Conservation (phyloP, 176 grass and related monocot species). For the Oryza punctata region DNA sequence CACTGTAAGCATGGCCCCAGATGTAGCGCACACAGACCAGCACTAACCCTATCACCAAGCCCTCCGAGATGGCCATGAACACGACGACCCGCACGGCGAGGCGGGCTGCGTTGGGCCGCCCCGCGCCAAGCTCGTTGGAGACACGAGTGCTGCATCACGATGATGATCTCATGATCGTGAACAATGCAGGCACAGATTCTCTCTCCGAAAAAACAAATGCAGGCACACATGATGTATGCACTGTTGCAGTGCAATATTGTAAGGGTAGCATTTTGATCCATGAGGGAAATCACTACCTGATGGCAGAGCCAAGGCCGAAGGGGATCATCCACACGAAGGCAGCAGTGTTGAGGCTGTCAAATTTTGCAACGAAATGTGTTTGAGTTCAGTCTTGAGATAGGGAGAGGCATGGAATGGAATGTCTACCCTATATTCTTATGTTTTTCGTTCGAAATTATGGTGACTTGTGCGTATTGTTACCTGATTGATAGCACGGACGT, state of each 20-base stretch:
- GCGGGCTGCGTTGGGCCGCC: not conserved
- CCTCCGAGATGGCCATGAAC: not conserved
- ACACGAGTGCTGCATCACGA: not conserved
- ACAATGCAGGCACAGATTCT: no score
- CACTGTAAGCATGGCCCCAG: not conserved
- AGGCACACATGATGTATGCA: no score
- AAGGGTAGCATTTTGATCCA: no score
- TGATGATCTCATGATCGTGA: no score
- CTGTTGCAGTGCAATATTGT: no score
- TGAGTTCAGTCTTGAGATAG: no score
- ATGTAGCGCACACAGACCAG: not conserved
- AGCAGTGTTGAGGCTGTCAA: conserved; percentile 41
- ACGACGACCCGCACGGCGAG: not conserved
- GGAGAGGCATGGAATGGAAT: no score
- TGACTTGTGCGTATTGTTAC: not conserved
- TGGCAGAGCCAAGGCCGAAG: conserved; percentile 31
- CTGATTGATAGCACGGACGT: conserved; percentile 38
- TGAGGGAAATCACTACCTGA: conserved; percentile 15
- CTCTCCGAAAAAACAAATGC: no score
- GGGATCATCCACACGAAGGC: conserved; percentile 44
- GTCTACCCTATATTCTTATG: no score
- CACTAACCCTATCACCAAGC: not conserved
- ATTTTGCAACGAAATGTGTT: no score
- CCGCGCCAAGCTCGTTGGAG: not conserved
- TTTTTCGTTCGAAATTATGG: no score